These are phyloP conservation scores for Xylaria arbuscula DNA, from an alignment of 2,329 filamentous ascomycete genomes.

Conservation along the genomic window DNA sequence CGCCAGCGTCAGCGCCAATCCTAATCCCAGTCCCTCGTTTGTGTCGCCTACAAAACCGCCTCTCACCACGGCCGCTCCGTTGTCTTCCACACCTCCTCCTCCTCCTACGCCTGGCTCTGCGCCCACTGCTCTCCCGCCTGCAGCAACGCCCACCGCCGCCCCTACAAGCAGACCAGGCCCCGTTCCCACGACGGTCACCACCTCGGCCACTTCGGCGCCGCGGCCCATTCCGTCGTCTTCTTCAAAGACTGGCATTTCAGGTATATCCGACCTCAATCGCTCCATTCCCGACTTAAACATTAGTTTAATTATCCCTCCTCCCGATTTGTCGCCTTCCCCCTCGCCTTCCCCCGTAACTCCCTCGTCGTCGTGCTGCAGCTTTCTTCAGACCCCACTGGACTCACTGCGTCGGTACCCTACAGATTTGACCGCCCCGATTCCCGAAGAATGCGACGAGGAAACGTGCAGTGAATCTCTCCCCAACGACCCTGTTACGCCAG, in stretches of 20 bases:
- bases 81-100: slow-evolving; percentile 3
- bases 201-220: slow-evolving; percentile 32
- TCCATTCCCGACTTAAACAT: slow-evolving; percentile 25
- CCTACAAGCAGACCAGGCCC: slow-evolving; percentile 6
- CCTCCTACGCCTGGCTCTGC: background rate
- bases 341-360: slow-evolving; percentile 37
- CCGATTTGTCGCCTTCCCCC: slow-evolving; percentile 38
- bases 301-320: slow-evolving; percentile 35
- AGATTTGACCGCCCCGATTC: slow-evolving; percentile 64
- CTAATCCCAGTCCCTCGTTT: slow-evolving; percentile 23
- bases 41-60: slow-evolving; percentile 31
- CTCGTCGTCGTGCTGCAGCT: slow-evolving; percentile 50
- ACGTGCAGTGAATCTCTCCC: slow-evolving; percentile 67
- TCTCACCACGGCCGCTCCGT: slow-evolving; percentile 1
- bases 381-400: slow-evolving; percentile 42
- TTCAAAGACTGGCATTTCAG: slow-evolving; percentile 30
- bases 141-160: slow-evolving; percentile 16
- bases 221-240: slow-evolving; percentile 34
- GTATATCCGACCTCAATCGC: slow-evolving; percentile 36
- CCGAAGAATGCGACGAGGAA: slow-evolving; percentile 67
- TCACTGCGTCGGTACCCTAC: slow-evolving; percentile 61
- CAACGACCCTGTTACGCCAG: slow-evolving; percentile 71
- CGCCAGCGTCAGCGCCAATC: slow-evolving; percentile 24
- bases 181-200: background rate
- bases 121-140: slow-evolving; percentile 10